These are phyloP conservation scores for Curvularia sp. DNA, from an alignment of 2,329 filamentous ascomycete species.

Conservation along the genomic window DNA sequence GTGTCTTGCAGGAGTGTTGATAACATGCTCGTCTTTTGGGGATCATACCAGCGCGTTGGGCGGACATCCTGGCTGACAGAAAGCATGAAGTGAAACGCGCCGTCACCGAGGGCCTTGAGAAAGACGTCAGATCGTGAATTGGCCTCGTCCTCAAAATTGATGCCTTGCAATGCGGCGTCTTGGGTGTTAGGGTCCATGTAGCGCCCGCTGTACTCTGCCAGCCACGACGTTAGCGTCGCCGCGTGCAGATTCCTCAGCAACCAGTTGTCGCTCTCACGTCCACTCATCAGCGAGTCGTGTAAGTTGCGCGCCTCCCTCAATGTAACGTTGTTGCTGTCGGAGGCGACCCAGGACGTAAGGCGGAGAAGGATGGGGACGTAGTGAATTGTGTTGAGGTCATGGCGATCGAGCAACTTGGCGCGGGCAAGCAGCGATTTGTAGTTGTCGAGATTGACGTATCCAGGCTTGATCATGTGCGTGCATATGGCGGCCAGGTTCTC, in stretches of 20 bases:
- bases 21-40: constrained; percentile 81
- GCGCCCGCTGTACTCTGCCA: constrained; percentile 90
- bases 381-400: constrained; percentile 79
- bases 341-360: constrained; percentile 78
- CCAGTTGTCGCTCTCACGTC: constrained; percentile 74
- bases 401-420: constrained; percentile 75
- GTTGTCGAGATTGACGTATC: constrained; percentile 73
- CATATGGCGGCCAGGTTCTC: constrained; percentile 85
- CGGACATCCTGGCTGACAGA: constrained; percentile 83
- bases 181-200: constrained; percentile 75
- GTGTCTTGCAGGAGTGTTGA: constrained; percentile 84
- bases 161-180: constrained; percentile 58
- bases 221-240: constrained; percentile 82
- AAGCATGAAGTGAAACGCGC: constrained; percentile 90
- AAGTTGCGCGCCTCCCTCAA: constrained; percentile 74
- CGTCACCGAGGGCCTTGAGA: constrained; percentile 79
- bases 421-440: constrained; percentile 74
- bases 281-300: constrained; percentile 71
- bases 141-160: constrained; percentile 72
- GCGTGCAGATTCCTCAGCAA: constrained; percentile 77
- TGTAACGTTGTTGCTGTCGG: constrained; percentile 70
- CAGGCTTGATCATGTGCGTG: constrained; percentile 77
- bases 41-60: constrained; percentile 84
- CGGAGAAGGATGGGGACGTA: constrained; percentile 80
- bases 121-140: constrained; percentile 76